Evolutionary conservation across 2,329 filamentous ascomycete genomes (phyloP).

Genomic region (Pseudogymnoascus sp.): DNA sequence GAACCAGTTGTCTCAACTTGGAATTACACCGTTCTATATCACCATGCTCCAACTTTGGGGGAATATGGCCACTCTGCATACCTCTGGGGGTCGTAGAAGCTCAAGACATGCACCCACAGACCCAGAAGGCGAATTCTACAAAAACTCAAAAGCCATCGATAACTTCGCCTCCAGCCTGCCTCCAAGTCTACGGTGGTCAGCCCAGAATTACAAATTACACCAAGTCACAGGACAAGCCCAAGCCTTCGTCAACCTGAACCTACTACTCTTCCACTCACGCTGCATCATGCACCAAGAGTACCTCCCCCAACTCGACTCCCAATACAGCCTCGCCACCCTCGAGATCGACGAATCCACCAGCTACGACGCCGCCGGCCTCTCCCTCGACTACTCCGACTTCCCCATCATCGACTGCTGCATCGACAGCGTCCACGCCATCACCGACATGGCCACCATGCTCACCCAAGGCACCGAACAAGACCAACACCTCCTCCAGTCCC

Average conservation of each 20-base stretch:
- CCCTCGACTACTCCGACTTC: neutral
- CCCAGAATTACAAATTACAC: conserved; percentile 11
- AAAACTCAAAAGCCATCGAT: neutral
- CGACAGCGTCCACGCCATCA: neutral
- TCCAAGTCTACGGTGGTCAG: neutral
- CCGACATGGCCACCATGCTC: conserved; percentile 3
- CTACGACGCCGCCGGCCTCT: conserved; percentile 8
- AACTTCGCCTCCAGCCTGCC: neutral
- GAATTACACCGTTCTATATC: conserved; percentile 8
- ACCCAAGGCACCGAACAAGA: neutral
- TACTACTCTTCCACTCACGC: conserved; percentile 11
- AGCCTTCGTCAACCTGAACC: conserved; percentile 11
- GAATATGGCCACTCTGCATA: conserved; percentile 6
- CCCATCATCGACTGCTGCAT: conserved; percentile 4
- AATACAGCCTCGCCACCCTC: conserved; percentile 10
- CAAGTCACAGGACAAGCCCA: conserved; percentile 14
- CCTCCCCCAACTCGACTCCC: conserved; percentile 12
- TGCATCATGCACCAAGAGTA: conserved; percentile 15
- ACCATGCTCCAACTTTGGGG: conserved; percentile 9
- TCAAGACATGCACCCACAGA: neutral
- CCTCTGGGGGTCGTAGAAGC: neutral
- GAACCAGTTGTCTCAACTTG: conserved; percentile 6
- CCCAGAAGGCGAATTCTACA: neutral
- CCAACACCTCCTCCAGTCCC: conserved; percentile 4
- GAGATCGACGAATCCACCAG: neutral